Evolutionary conservation across 768 basidiomycete genomes (phyloP).

Genomic region (Coprinopsis strossmayeri): DNA sequence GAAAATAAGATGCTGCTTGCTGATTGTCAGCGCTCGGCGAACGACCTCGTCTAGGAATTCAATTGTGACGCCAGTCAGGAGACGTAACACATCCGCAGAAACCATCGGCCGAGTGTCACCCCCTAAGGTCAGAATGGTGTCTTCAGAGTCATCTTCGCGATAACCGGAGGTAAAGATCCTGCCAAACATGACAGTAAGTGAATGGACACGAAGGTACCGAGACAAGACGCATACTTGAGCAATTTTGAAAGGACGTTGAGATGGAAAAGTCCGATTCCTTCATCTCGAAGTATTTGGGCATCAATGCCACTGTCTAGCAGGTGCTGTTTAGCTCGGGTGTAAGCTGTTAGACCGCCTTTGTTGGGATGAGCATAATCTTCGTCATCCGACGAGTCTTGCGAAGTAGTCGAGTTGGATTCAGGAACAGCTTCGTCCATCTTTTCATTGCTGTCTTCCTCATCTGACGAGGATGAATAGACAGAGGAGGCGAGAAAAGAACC

Average conservation of each 20-base stretch:
- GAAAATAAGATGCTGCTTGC: slow-evolving; percentile 51
- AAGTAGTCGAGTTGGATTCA: too few species aligned
- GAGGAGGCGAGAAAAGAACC: background rate
- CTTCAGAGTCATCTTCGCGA: slow-evolving; percentile 10
- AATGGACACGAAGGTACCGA: background rate
- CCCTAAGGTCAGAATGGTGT: slow-evolving; percentile 14
- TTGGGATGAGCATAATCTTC: slow-evolving; percentile 2
- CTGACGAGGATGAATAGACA: background rate
- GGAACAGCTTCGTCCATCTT: too few species aligned
- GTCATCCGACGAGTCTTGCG: too few species aligned
- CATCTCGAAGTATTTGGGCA: slow-evolving; percentile 30
- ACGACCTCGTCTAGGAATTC: slow-evolving; percentile 48
- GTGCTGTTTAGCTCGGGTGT: slow-evolving; percentile 34
- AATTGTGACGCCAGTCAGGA: slow-evolving; percentile 38
- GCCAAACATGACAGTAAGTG: too few species aligned
- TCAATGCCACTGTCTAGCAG: slow-evolving; percentile 42
- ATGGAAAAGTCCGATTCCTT: slow-evolving; percentile 45
- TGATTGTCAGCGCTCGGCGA: slow-evolving; percentile 43
- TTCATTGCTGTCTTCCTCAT: background rate
- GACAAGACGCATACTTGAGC: slow-evolving; percentile 27
- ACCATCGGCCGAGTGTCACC: slow-evolving; percentile 27
- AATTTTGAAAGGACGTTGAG: slow-evolving; percentile 30
- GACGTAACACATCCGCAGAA: slow-evolving; percentile 40
- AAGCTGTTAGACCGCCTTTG: slow-evolving; percentile 35
- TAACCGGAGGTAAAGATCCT: slow-evolving; percentile 1